Evolutionary conservation across 2,329 filamentous ascomycete genomes (phyloP), one percentile per base, ranked within the genome.

Genomic region (Ceratocystiopsis brevicomis): DNA sequence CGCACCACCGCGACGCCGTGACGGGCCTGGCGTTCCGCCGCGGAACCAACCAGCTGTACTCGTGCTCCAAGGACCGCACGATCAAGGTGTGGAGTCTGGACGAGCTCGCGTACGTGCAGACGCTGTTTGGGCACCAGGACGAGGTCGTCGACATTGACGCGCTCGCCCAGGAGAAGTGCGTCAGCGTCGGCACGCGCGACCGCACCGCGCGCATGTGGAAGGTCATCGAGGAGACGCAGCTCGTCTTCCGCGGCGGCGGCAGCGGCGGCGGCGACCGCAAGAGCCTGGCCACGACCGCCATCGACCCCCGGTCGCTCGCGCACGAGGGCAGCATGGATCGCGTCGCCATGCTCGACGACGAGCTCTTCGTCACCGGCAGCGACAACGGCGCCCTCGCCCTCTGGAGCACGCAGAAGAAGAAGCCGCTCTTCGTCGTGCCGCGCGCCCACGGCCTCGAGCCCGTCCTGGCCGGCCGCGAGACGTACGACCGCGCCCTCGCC

Each of bases 81-180:
- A 80, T 98, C 56, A 96, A 96, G 61, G 81, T 92, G 32, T 98
- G 88, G 85, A 88, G 81, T 51, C 66, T 95, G 38, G 81, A 94
- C 52, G 86, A 92, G 57, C 69, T 94, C 48, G 85, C 88, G 39
- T 98, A 96, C 55, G 75, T 95, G 30, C 90, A 98, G 60, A 96
- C 88, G 0, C 68, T 98, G 0, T 96, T 95, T 56, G 90, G 90
- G 38, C 90, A 98, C 61, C 88, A 95, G 57, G 88, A 96, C 57
- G 72, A 83, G 50, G 81, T 96, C 6, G 69, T 88, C 35, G 83
- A 86, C 54, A 74, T 98, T 44, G 81, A 83, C 49, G 80, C 84
- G 18, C 69, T 93, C 48, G 78, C 80, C 2, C 77, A 86, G 52
- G 90, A 96, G 59, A 78, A 85, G 40, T 95, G 90, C 57, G 71